A percentile compares a stretch with the other conserved stretches of the same genome.
Evolutionary conservation across 2,329 filamentous ascomycete species (phyloP).

Genomic region (Tolypocladium guangdongense): DNA sequence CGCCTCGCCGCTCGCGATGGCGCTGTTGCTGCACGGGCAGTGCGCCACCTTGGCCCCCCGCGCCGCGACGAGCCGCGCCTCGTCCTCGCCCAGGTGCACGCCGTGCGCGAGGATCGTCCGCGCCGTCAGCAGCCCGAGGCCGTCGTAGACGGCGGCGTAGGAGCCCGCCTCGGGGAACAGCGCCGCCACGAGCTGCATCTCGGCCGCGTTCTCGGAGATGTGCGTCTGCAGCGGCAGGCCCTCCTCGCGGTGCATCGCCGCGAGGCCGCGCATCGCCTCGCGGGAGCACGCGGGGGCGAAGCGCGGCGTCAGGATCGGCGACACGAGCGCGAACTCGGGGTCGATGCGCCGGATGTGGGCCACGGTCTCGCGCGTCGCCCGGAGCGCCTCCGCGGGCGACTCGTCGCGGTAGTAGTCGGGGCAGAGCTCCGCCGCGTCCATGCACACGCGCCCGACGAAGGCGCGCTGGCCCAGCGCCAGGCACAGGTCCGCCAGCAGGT

Average conservation of each 20-base stretch:
- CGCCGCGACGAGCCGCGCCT: conserved; percentile 51
- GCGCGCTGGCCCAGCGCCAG: conserved; percentile 73
- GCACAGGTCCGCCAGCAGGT: conserved; percentile 78
- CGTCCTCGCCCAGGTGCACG: conserved; percentile 59
- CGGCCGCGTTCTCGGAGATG: conserved; percentile 69
- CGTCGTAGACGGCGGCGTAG: conserved; percentile 76
- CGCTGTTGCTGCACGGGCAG: conserved; percentile 79
- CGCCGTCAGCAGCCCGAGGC: conserved; percentile 53
- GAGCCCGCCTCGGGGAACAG: conserved; percentile 53
- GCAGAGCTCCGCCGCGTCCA: conserved; percentile 60
- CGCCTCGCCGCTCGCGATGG: conserved; percentile 69
- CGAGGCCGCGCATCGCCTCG: conserved; percentile 53
- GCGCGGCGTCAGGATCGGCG: conserved; percentile 67
- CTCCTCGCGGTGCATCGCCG: conserved; percentile 49
- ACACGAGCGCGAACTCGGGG: conserved; percentile 51
- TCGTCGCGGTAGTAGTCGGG: conserved; percentile 74
- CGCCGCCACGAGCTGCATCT: conserved; percentile 58
- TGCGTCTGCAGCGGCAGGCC: conserved; percentile 75
- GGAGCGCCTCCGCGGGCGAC: conserved; percentile 44
- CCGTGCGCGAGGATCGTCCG: conserved; percentile 80
- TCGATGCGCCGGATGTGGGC: conserved; percentile 58
- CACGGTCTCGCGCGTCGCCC: conserved; percentile 48
- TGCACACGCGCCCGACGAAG: conserved; percentile 88
- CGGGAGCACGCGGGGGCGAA: conserved; percentile 54
- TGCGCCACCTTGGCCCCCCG: conserved; percentile 62